Evolutionary conservation across 1,284 basidiomycete genomes (phyloP), one percentile per base, ranked within the genome.

Genomic region (Crucibulum cyathiforme): DNA sequence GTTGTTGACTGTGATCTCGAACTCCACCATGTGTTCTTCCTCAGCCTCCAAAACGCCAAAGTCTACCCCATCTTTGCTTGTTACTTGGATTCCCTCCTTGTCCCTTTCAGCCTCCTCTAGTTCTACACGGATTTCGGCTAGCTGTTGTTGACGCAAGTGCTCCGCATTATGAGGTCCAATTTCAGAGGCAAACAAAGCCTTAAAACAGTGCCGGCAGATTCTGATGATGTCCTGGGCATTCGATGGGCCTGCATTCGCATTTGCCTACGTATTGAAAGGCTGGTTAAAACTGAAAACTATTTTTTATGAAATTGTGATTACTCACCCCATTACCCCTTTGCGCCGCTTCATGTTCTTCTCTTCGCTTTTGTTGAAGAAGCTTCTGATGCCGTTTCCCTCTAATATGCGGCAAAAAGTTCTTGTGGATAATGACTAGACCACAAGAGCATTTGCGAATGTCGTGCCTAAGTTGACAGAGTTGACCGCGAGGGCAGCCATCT

Each of bases 41-140:
- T 69, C 71, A 7, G 60, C 52, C 15, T 71, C 71, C 34, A 77
- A 54, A 52, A 77, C 65, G 5, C 74, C 74, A 61, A 79, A 77
- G 61, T 78, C 69, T 24, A 76, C 53, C 2, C 77, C 77, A 10
- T 68, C 65, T 43, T 65, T 66, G 24, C 68, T 70, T 41, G 67
- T 66, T n/a, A 81, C 72, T 7, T 60, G 63, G 36, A 80, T 65
- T 1, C 73, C 75, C 51, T 77, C 65, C 55, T 79, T 80, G 62
- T 80, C 75, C 19, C 70, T 68, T 48, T 75, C 72, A 6, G 74
- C 68, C 15, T 67, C 67, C 3, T 65, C 70, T 8, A 74, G 59
- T 37, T 66, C 62, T 1, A 67, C 67, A 8, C 64, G 56, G 15
- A 67, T 64, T 13, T 66, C 68, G 24, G 65, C 61, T 37, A 70